Conservation (phyloP, 768 basidiomycete species). For the Tylopilus intermedius region DNA sequence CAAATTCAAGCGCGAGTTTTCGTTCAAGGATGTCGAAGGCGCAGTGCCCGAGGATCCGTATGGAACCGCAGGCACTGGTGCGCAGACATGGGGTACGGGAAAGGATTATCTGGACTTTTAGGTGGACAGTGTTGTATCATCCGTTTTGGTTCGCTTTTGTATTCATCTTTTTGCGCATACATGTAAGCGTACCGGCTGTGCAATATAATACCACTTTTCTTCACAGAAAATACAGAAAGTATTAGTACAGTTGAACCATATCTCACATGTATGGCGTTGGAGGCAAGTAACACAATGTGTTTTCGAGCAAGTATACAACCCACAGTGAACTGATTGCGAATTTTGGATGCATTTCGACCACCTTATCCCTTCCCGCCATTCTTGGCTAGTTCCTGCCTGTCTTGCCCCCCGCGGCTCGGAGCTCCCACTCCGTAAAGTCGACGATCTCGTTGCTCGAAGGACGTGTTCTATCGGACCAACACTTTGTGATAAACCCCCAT, state of each 20-base stretch:
- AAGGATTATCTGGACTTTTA: constrained; percentile 56
- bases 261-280: background rate
- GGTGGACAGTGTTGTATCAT: background rate
- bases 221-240: background rate
- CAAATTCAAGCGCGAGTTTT: constrained; percentile 80
- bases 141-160: too few species aligned
- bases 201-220: background rate
- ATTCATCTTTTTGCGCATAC: background rate
- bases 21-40: constrained; percentile 68
- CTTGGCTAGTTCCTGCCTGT: too few species aligned
- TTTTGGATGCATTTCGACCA: too few species aligned
- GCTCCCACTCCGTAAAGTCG: background rate
- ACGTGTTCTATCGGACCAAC: background rate
- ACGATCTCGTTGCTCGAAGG: background rate
- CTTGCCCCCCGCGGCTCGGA: too few species aligned
- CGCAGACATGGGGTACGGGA: constrained; percentile 41
- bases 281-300: background rate
- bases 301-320: background rate
- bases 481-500: too few species aligned
- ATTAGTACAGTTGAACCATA: background rate
- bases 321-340: too few species aligned
- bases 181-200: background rate
- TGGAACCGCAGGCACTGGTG: constrained; percentile 39
- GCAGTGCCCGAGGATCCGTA: constrained; percentile 45
- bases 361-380: background rate